Conservation (phyloP, 768 basidiomycete genomes). For the Favolaschia claudopus region DNA sequence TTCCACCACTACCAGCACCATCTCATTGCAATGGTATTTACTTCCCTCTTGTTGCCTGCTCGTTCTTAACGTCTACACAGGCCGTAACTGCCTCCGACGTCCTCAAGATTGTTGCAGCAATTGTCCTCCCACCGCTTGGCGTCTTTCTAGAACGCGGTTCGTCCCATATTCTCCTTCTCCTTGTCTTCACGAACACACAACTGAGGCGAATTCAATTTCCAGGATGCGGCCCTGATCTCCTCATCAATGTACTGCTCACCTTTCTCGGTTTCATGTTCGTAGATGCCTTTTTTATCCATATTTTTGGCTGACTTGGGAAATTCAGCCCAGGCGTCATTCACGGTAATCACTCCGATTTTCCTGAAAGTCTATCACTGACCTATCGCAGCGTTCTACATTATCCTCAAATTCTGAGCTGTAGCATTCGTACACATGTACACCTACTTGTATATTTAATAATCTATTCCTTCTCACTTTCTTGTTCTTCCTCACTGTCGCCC, state of each 20-base stretch:
- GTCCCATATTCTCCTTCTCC: no score
- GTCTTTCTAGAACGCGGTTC: conserved; percentile 89
- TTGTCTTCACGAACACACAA: no score
- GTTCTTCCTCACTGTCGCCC: conserved; percentile 32
- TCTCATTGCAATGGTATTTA: no score
- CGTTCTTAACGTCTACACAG: conserved; percentile 51
- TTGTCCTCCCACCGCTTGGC: conserved; percentile 82
- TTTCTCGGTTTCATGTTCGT: conserved; percentile 80
- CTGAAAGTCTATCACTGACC: no score
- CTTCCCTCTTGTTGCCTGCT: conserved; percentile 12
- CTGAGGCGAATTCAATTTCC: no score
- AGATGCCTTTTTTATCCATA: not conserved
- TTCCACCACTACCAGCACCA: no score
- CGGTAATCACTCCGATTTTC: no score
- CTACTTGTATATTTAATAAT: conserved; percentile 4
- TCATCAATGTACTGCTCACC: conserved; percentile 84
- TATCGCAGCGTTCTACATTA: conserved; percentile 76
- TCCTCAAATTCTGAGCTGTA: conserved; percentile 74
- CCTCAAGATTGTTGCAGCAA: conserved; percentile 72
- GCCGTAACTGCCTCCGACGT: conserved; percentile 77
- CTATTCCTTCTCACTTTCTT: conserved; percentile 28
- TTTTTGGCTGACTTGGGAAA: conserved; percentile 19
- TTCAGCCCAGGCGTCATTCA: conserved; percentile 81
- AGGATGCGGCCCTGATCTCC: conserved; percentile 76
- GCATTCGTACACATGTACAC: conserved; percentile 7